Evolutionary conservation across 164 flowering plant species (phyloP).

Genomic region (Akebia trifoliata): DNA sequence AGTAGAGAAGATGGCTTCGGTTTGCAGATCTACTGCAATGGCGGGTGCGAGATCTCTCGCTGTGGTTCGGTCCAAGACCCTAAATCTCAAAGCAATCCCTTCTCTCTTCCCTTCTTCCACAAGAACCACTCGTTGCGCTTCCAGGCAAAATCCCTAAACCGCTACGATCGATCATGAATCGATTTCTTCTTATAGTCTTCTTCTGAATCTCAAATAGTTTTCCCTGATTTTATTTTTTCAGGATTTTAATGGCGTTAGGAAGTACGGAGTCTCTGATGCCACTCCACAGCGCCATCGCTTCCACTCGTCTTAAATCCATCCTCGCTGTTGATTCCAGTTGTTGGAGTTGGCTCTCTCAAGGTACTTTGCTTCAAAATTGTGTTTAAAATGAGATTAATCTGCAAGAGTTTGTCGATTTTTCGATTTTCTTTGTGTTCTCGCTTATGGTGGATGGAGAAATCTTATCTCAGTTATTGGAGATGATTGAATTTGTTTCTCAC

Average conservation of each 20-base stretch:
- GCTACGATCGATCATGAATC: background rate
- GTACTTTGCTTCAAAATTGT: slow-evolving; percentile 4
- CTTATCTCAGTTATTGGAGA: background rate
- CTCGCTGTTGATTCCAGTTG: slow-evolving; percentile 56
- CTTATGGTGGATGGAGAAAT: background rate
- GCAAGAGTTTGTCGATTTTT: background rate
- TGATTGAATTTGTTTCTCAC: background rate
- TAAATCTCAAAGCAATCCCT: slow-evolving; percentile 22
- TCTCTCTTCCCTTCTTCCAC: slow-evolving; percentile 30
- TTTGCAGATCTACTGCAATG: slow-evolving; percentile 42
- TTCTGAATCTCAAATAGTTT: background rate
- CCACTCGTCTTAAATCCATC: slow-evolving; percentile 64
- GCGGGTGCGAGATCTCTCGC: slow-evolving; percentile 31
- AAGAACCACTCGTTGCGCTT: slow-evolving; percentile 21
- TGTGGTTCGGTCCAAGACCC: slow-evolving; percentile 27
- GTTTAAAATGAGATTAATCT: background rate
- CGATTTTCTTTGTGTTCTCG: background rate
- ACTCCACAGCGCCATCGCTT: slow-evolving; percentile 62
- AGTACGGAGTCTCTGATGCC: slow-evolving; percentile 64
- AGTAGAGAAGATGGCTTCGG: slow-evolving; percentile 26
- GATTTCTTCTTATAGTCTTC: too few relatives aligned
- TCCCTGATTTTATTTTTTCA: slow-evolving; percentile 13
- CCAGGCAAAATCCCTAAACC: slow-evolving; percentile 25
- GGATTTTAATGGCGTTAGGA: slow-evolving; percentile 43
- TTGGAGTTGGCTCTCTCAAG: slow-evolving; percentile 69